Base-by-base conservation (phyloP, 805 yeast species). In the Candida corydali region DNA sequence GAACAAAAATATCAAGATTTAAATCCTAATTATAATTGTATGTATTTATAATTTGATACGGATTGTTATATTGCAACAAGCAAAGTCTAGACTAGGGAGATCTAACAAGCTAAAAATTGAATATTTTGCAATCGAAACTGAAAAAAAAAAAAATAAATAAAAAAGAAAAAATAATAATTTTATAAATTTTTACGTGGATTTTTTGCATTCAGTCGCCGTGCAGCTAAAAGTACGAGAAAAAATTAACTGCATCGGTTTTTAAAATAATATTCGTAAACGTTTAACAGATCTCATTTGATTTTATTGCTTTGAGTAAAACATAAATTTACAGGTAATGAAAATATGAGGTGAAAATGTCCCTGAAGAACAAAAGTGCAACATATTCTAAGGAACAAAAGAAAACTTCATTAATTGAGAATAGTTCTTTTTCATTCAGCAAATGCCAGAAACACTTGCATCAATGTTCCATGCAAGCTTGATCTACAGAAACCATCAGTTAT, bases 41-140 rank as follows among this genome's bases (percentile, higher is more conserved):
- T 8, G 8, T 28, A 28, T 18, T 28, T 28, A 8, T 28, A 28
- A 11, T 20, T 7, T 20, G 8, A n/a, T n/a, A n/a, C n/a, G n/a
- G n/a, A n/a, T 20, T 20, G 23, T 7, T 7, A 7, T 7, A 20
- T 20, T 20, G 23, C 7, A 20, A 7, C 7, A 20, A 9, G 23
- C 23, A 9, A 20, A 20, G 23, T 11, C 5, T 24, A 5, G 10
- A 24, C 9, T 9, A 24, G n/a, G 26, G 26, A 24, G 26, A 24
- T 20, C 9, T 9, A 20, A 20, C 23, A 20, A 20, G 23, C 9
- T 20, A 20, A 9, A 20, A 20, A 20, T 20, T 20, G 9, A 20
- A 20, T 20, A 24, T 24, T 24, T 24, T 24, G 26, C 26, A 24
- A 24, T 24, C 26, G n/a, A n/a, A n/a, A n/a, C n/a, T n/a, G n/a